phyloP scores from a whole-genome alignment of 2,329 filamentous ascomycete genomes.

The Dactylellina leptospora region DNA sequence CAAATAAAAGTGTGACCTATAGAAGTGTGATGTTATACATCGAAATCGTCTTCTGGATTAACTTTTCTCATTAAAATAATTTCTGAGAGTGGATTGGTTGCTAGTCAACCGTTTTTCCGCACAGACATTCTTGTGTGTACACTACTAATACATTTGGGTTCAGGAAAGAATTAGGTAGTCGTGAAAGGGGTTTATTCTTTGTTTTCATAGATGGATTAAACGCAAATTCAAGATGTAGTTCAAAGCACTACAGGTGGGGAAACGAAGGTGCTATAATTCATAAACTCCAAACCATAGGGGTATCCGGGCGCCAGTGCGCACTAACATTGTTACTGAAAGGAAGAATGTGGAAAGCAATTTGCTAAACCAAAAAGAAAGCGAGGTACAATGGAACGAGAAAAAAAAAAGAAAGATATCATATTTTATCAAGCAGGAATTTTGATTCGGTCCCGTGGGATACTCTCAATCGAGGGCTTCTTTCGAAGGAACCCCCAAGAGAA shows the following conservation, averaged over 20 bases:
- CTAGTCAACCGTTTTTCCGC: too few species aligned
- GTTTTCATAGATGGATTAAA: constrained; percentile 15
- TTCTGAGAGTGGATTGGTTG: too few species aligned
- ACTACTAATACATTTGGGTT: background rate
- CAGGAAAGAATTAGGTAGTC: background rate
- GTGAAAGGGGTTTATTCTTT: constrained; percentile 4
- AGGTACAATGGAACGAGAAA: background rate
- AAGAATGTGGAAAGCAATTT: background rate
- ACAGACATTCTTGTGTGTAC: too few species aligned
- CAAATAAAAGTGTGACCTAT: background rate
- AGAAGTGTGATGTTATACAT: too few species aligned
- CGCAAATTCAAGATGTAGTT: constrained; percentile 3
- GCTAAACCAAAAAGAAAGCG: background rate
- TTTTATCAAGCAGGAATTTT: constrained; percentile 12
- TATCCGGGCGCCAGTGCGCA: constrained; percentile 43
- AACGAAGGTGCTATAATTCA: too few species aligned
- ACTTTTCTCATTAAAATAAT: too few species aligned
- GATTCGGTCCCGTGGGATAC: constrained; percentile 30
- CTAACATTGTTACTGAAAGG: background rate
- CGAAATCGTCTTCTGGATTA: too few species aligned
- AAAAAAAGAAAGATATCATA: background rate
- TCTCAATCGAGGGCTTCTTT: constrained; percentile 43
- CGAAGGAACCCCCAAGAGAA: constrained; percentile 26
- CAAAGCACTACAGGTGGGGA: too few species aligned
- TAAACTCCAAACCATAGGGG: constrained; percentile 42